Evolutionary conservation across 768 basidiomycete genomes (phyloP).

Genomic region (Nevesoporus exiguus): DNA sequence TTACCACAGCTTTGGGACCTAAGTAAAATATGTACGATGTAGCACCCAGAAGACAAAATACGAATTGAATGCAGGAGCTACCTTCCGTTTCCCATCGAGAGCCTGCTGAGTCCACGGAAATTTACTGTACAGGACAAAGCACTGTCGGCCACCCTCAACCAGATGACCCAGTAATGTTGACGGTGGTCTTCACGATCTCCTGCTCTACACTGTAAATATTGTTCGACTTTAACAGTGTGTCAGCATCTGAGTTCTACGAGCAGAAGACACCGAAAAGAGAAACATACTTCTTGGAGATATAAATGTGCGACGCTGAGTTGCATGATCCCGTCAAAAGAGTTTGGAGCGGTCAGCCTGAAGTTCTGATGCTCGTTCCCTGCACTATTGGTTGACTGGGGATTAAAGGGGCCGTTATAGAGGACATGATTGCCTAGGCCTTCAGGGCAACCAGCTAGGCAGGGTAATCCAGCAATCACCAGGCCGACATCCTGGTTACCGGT

Average conservation of each 20-base stretch:
- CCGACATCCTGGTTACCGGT: not conserved
- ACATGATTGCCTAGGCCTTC: not conserved
- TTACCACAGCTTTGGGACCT: no score
- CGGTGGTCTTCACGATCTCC: not conserved
- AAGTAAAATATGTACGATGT: not conserved
- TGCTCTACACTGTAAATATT: not conserved
- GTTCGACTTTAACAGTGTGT: not conserved
- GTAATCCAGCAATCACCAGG: not conserved
- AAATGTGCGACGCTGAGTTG: not conserved
- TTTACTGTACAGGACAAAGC: not conserved
- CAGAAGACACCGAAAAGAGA: not conserved
- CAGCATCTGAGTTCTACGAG: not conserved
- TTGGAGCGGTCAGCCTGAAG: conserved; percentile 1
- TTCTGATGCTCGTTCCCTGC: not conserved
- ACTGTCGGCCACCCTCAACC: not conserved
- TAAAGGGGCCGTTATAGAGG: conserved; percentile 1
- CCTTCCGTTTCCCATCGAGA: not conserved
- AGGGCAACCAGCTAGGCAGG: not conserved
- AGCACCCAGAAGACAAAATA: no score
- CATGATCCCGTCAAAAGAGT: not conserved
- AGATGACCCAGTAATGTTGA: not conserved
- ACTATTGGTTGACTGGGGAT: not conserved
- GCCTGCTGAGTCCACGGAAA: not conserved
- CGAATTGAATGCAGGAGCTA: not conserved
- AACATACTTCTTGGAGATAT: conserved; percentile 4